Base-by-base conservation (phyloP, 139 green algal genomes). In the Tetradesmus lagerheimii region DNA sequence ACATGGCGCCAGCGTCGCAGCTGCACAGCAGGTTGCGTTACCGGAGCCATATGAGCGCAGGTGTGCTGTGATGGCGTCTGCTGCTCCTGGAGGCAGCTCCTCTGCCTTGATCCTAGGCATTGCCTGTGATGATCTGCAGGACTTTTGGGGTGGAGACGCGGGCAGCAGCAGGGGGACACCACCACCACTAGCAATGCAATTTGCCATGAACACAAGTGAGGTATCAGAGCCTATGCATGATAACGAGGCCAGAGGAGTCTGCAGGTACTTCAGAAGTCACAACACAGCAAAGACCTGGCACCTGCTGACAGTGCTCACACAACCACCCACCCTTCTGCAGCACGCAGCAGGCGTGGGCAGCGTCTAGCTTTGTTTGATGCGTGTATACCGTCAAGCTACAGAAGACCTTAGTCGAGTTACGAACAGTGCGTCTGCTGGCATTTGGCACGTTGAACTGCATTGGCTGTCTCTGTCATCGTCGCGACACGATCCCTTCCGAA, bases 21-120 rank as follows among this genome's bases (percentile, higher is more conserved):
- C 14, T 31, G 14, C 66, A 37, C 18, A 37, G 15, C 66, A 37
- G 4, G 66, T 15, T 35, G 3, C 34, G 5, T 53, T 16, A 88
- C 82, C 82, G 38, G 53, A 31, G 37, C 34, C 57, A 23, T 57
- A 88, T 37, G 82, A 53, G 20, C 20, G 35, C 57, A 88, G 57
- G 14, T 79, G 15, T 29, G 53, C 82, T 6, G 3, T 35, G 4
- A 88, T 53, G 16, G 20, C 3, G 57, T 71, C 57, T 71, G 57
- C 57, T 71, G 57, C 38, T 16, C 82, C 82, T 12, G 62, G 57
- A 25, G 47, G 45, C 37, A 86, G 35, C 23, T 45, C 31, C 47
- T 86, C 81, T 1, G 31, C 25, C 9, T 67, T 64, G 9, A 85
- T 85, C 41, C 20, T n/a, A 85, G 79, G 79, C 79, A 85, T 85